Conservation (phyloP, 179 eudicot species). For the Carnegiea gigantea region DNA sequence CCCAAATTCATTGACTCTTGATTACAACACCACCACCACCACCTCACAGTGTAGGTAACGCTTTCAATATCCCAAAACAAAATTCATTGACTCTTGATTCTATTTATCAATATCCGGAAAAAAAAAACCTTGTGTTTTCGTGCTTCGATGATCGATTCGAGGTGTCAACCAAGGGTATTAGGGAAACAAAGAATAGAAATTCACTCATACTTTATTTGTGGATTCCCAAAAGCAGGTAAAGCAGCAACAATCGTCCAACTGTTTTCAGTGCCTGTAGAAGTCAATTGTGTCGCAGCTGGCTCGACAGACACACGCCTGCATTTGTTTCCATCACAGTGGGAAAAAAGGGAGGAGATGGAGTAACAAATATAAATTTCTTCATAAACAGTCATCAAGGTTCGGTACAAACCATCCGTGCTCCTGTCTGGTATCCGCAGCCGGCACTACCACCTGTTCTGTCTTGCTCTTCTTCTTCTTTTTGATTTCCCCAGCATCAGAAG, state of each 20-base stretch:
- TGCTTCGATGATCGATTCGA: neutral
- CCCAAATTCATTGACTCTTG: neutral
- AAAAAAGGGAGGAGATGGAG: neutral
- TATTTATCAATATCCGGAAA: no score
- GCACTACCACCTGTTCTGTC: no score
- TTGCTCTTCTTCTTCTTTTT: neutral
- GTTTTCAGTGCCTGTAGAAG: neutral
- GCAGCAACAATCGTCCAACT: neutral
- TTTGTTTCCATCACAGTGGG: neutral
- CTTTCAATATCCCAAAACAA: no score
- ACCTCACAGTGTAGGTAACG: no score
- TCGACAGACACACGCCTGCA: neutral
- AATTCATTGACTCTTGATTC: no score
- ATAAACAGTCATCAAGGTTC: neutral
- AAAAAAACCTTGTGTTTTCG: no score
- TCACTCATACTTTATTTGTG: neutral
- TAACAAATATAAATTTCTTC: neutral
- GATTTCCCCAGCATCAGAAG: neutral
- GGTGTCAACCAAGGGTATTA: neutral
- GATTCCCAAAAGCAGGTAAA: neutral
- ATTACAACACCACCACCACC: no score
- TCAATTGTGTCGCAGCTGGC: neutral
- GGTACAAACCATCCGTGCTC: no score
- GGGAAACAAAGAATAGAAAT: neutral
- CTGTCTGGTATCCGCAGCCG: no score